Conservation (phyloP, 208 protist species). For the Leishmania tarentolae region DNA sequence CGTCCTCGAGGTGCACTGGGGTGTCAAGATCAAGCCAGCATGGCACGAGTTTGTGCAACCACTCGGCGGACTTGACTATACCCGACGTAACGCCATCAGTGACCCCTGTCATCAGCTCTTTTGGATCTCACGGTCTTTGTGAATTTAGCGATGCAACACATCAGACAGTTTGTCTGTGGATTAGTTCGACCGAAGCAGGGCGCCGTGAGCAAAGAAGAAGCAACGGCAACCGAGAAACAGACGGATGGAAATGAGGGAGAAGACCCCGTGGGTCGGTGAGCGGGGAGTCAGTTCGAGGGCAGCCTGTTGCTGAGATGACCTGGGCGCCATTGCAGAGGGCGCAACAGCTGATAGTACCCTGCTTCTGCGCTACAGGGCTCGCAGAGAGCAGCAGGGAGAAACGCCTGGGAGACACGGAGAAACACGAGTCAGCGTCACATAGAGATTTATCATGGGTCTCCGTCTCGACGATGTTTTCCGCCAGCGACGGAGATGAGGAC, state of each 20-base stretch:
- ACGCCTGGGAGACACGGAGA: not conserved
- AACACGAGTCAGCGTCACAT: not conserved
- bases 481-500: not conserved
- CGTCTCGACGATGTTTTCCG: not conserved
- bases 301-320: not conserved
- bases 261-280: not conserved
- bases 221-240: not conserved
- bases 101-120: not conserved
- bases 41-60: conserved; percentile 3
- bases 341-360: not conserved
- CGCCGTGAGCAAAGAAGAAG: not conserved
- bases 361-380: not conserved
- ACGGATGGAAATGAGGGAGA: not conserved
- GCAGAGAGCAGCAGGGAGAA: not conserved
- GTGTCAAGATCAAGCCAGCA: conserved; percentile 7
- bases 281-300: not conserved
- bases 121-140: not conserved
- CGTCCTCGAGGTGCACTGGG: not conserved
- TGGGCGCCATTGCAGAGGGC: not conserved
- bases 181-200: not conserved
- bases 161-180: not conserved
- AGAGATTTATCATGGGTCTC: not conserved
- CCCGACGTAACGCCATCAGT: not conserved
- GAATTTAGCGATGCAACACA: not conserved
- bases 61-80: conserved; percentile 8